phyloP scores from a whole-genome alignment of 225 moss, liverwort and hornwort genomes.

The Marchantia paleacea region DNA sequence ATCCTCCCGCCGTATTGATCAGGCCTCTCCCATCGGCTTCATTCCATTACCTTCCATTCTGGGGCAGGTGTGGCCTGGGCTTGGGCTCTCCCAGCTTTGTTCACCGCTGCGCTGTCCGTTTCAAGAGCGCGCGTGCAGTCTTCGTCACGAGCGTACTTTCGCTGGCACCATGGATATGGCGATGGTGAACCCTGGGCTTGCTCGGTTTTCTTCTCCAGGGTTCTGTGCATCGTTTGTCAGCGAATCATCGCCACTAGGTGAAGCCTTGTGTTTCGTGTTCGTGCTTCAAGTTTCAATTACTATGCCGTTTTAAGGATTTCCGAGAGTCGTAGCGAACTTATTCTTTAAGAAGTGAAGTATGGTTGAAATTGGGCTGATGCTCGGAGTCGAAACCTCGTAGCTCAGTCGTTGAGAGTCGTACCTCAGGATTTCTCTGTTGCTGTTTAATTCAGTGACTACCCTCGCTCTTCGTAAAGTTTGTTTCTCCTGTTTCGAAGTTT shows the following conservation, averaged over 20 bases:
- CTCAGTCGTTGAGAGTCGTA: too few species aligned
- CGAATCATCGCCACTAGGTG: background rate
- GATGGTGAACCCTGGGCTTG: constrained; percentile 1
- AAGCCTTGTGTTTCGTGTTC: background rate
- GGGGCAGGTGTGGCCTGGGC: background rate
- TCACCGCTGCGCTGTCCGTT: background rate
- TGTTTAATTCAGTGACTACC: too few species aligned
- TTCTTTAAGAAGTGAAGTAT: too few species aligned
- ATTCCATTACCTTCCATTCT: background rate
- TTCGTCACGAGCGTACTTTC: background rate
- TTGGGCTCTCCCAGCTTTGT: background rate
- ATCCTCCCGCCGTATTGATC: background rate
- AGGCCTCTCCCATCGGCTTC: background rate
- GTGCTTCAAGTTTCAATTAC: too few species aligned
- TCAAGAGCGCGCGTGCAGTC: background rate
- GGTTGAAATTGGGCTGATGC: too few species aligned
- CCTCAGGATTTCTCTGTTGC: too few species aligned
- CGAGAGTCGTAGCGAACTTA: too few species aligned
- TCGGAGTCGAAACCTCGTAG: too few species aligned
- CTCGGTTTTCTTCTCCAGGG: background rate
- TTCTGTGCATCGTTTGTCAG: background rate
- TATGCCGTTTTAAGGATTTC: too few species aligned
- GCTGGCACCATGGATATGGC: constrained; percentile 11
- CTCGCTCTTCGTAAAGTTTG: too few species aligned
- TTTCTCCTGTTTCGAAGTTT: background rate